Evolutionary conservation across 805 yeast genomes (phyloP).

Genomic region (Suhomyces faveliae): DNA sequence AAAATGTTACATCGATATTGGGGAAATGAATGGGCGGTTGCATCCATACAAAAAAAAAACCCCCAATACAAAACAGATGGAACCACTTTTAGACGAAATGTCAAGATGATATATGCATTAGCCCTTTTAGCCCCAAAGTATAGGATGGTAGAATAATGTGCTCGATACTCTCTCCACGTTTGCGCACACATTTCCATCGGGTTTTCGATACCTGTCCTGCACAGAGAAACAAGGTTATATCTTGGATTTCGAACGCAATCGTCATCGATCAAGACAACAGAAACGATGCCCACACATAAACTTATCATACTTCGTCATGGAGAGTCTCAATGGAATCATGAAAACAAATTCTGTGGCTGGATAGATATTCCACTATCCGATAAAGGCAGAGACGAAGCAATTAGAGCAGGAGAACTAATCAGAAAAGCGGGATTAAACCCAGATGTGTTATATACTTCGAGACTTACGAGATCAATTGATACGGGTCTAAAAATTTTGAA

Average conservation of each 20-base stretch:
- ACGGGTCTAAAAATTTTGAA: slow-evolving; percentile 40
- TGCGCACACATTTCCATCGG: neutral
- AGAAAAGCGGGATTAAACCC: slow-evolving; percentile 25
- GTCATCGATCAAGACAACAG: neutral
- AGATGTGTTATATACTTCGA: slow-evolving; percentile 37
- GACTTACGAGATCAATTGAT: slow-evolving; percentile 39
- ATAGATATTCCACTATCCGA: slow-evolving; percentile 40
- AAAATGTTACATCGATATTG: slow-evolving; percentile 5
- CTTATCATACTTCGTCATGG: slow-evolving; percentile 46
- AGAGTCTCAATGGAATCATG: slow-evolving; percentile 44
- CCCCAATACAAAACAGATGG: neutral
- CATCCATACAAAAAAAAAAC: neutral
- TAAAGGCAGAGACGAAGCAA: slow-evolving; percentile 40
- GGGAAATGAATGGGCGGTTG: neutral
- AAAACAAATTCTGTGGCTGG: slow-evolving; percentile 47
- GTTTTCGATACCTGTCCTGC: neutral
- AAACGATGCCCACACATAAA: slow-evolving; percentile 22
- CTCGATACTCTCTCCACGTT: neutral
- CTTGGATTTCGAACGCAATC: neutral
- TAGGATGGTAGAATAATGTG: neutral
- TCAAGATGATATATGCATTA: neutral
- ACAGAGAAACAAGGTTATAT: neutral
- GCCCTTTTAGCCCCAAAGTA: neutral
- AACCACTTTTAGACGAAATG: neutral
- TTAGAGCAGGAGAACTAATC: slow-evolving; percentile 38